phyloP scores from a whole-genome alignment of 257 asterid species.

The Linaria vulgaris region DNA sequence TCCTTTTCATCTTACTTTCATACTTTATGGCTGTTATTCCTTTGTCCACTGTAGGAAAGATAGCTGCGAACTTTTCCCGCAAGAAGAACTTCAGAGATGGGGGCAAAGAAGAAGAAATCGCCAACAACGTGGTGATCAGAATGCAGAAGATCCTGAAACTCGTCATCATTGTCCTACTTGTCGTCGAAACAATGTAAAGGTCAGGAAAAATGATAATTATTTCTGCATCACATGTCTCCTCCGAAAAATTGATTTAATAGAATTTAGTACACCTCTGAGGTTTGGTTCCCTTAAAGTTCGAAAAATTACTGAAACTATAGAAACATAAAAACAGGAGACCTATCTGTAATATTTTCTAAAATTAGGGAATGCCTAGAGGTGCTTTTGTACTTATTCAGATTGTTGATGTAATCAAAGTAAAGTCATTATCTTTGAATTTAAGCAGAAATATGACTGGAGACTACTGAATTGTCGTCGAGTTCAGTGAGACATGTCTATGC shows the following conservation, averaged over 20 bases:
- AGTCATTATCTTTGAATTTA: no score
- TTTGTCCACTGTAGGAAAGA: conserved; percentile 50
- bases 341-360: no score
- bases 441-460: no score
- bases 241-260: neutral
- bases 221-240: neutral
- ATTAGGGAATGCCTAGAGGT: no score
- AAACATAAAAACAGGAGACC: no score
- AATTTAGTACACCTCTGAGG: no score
- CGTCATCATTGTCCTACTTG: conserved; percentile 72
- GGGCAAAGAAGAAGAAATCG: conserved; percentile 59
- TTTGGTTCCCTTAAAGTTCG: no score
- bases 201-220: conserved; percentile 25
- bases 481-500: no score
- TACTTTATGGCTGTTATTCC: conserved; percentile 9
- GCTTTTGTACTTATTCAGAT: no score
- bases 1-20: neutral
- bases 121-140: conserved; percentile 51
- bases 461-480: no score
- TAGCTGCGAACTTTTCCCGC: conserved; percentile 66
- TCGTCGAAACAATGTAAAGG: conserved; percentile 70
- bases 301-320: no score
- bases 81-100: conserved; percentile 67
- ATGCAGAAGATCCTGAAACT: conserved; percentile 40
- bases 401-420: no score